Percentiles rank a stretch among this genome's conserved stretches.
These are phyloP conservation scores for Leccinellum albellum DNA, from an alignment of 768 basidiomycete genomes.

Conservation along the genomic window DNA sequence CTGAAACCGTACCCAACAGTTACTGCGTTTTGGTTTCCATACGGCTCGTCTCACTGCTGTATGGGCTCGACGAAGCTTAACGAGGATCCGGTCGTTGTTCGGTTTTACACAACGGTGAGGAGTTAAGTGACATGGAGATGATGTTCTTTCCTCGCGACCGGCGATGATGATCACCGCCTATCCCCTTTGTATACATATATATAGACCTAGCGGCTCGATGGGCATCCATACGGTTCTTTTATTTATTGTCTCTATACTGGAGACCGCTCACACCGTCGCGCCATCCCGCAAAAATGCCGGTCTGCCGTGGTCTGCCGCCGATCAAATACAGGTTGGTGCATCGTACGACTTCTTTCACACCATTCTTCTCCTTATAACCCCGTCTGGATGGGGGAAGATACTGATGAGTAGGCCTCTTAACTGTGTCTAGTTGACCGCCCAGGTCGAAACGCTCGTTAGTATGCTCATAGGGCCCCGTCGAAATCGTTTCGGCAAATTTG, in stretches of 20 bases:
- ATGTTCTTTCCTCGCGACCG: conserved; percentile 2
- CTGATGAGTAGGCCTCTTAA: not conserved
- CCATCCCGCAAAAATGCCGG: not conserved
- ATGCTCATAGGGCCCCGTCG: not conserved
- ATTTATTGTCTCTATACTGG: not conserved
- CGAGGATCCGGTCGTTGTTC: not conserved
- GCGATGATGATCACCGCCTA: not conserved
- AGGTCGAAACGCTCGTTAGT: not conserved
- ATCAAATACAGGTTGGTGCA: not conserved
- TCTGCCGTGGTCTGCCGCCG: not conserved
- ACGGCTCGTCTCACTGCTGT: not conserved
- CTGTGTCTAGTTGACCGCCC: not conserved
- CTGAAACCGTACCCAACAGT: not conserved
- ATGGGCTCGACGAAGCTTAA: not conserved
- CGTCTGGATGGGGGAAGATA: no score
- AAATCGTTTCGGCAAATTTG: not conserved
- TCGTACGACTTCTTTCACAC: not conserved
- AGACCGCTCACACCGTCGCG: conserved; percentile 1
- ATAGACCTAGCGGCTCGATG: not conserved
- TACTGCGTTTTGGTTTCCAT: not conserved
- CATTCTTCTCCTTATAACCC: not conserved
- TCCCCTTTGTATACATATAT: not conserved
- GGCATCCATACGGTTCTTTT: not conserved
- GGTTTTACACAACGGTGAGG: not conserved
- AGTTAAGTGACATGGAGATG: conserved; percentile 10